Evolutionary conservation across 1,139 yeast genomes (phyloP).

Genomic region (Yamadazyma diospyri): DNA sequence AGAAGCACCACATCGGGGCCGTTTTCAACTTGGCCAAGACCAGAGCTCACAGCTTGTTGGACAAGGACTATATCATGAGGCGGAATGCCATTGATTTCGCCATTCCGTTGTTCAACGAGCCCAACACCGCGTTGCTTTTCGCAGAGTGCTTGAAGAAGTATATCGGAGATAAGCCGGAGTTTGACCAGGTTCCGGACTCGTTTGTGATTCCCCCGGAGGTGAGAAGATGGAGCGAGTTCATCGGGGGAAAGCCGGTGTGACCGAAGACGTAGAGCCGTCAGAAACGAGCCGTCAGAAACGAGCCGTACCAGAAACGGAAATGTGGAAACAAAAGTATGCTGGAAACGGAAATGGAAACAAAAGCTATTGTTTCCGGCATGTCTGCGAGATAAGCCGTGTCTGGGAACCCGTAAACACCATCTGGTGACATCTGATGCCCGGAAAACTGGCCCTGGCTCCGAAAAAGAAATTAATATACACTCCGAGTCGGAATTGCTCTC

Average conservation of each 20-base stretch:
- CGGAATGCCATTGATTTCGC: conserved; percentile 98
- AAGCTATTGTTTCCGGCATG: background rate
- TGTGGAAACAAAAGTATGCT: background rate
- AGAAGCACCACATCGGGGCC: conserved; percentile 73
- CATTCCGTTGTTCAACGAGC: conserved; percentile 93
- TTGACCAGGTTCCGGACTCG: conserved; percentile 37
- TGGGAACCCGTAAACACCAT: too few species aligned
- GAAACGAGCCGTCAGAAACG: background rate
- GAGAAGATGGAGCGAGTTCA: conserved; percentile 92
- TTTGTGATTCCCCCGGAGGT: conserved; percentile 79
- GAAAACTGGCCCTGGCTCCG: too few species aligned
- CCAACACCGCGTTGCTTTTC: conserved; percentile 84
- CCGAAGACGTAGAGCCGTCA: background rate
- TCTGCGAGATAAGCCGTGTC: too few species aligned
- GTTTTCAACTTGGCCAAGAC: conserved; percentile 90
- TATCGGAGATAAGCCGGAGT: conserved; percentile 52
- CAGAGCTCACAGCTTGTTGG: conserved; percentile 80
- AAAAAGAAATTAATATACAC: too few species aligned
- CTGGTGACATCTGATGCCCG: too few species aligned
- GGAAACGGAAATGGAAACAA: background rate
- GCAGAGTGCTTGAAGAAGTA: conserved; percentile 79
- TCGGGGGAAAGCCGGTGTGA: conserved; percentile 86
- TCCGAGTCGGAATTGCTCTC: too few species aligned
- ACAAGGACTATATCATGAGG: conserved; percentile 95
- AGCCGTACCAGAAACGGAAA: too few species aligned